Percentiles rank a stretch among this genome's conserved stretches.
phyloP scores from a whole-genome alignment of 306 rosid genomes.

The Begonia masoniana region DNA sequence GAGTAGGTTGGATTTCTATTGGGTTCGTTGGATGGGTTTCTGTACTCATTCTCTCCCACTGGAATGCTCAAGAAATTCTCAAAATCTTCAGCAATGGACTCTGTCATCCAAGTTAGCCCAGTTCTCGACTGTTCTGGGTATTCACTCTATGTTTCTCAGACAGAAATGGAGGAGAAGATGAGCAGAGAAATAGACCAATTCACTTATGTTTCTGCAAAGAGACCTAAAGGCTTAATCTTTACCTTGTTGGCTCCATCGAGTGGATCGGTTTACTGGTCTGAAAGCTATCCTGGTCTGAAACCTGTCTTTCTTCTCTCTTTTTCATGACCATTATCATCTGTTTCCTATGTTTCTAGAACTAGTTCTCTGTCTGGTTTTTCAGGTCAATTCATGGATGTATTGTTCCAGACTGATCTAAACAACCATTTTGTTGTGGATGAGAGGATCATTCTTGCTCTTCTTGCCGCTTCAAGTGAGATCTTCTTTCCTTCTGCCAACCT shows the following conservation, averaged over 20 bases:
- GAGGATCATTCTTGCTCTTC: conserved; percentile 60
- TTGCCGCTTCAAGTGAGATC: conserved; percentile 61
- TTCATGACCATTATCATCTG: neutral
- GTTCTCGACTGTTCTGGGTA: conserved; percentile 72
- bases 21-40: conserved; percentile 69
- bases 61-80: conserved; percentile 59
- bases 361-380: conserved; percentile 7
- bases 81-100: conserved; percentile 23
- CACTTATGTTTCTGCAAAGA: conserved; percentile 40
- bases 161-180: conserved; percentile 55
- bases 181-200: conserved; percentile 31
- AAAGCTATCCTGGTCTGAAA: conserved; percentile 35
- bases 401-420: conserved; percentile 34
- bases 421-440: conserved; percentile 47
- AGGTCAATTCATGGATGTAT: conserved; percentile 37
- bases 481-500: neutral
- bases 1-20: conserved; percentile 61
- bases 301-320: neutral
- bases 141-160: conserved; percentile 54
- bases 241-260: conserved; percentile 63
- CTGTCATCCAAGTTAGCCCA: conserved; percentile 48
- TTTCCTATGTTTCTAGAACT: neutral
- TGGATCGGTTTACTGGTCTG: conserved; percentile 64
- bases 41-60: conserved; percentile 61
- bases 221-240: conserved; percentile 37